Evolutionary conservation across 106 monocot genomes (phyloP).

Genomic region (Vanilla planifolia): DNA sequence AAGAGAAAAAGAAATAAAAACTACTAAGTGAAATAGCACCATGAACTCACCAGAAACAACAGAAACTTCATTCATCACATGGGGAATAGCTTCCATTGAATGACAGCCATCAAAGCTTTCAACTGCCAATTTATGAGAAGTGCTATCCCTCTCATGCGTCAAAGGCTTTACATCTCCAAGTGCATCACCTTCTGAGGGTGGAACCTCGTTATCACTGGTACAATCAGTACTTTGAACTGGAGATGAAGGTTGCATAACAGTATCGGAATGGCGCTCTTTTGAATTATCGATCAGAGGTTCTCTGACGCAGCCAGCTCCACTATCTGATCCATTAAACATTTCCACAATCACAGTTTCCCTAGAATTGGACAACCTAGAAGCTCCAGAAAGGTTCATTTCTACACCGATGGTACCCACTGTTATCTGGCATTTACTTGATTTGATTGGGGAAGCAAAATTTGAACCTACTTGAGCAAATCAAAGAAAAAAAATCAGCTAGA

Average conservation of each 20-base stretch:
- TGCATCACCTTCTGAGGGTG: not conserved
- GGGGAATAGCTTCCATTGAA: constrained; percentile 2
- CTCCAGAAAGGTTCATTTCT: not conserved
- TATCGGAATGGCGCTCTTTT: not conserved
- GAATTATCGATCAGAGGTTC: not conserved
- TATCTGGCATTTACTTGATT: not conserved
- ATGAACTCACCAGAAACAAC: not conserved
- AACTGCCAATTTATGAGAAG: not conserved
- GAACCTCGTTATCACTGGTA: not conserved
- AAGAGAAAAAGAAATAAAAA: not conserved
- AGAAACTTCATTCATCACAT: not conserved
- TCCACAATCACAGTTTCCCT: not conserved
- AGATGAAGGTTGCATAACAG: constrained; percentile 1
- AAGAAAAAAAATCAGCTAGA: not conserved
- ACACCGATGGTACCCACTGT: not conserved
- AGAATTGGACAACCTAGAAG: not conserved
- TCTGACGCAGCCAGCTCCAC: not conserved
- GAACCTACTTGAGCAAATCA: not conserved
- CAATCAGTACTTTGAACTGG: not conserved
- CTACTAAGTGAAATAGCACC: not conserved
- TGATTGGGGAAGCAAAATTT: not conserved
- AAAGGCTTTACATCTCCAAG: not conserved
- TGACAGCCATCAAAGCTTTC: not conserved
- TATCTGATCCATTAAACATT: not conserved
- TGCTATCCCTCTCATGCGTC: not conserved